Evolutionary conservation across 1,139 yeast species (phyloP).

Genomic region (Kurtzmaniella quercitrusa): DNA sequence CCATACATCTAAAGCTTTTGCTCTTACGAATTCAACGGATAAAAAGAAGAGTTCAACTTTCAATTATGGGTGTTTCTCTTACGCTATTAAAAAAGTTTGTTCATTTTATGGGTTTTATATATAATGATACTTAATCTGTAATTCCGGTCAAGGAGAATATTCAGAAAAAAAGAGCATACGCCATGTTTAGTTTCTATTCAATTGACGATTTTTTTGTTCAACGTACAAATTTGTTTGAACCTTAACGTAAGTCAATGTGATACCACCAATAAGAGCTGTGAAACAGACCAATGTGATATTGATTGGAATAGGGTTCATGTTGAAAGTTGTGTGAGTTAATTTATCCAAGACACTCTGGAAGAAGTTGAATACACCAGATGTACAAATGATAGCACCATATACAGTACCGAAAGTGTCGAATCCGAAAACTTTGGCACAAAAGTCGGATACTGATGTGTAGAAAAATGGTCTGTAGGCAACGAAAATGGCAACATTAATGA

Average conservation of each 20-base stretch:
- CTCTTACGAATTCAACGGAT: no score
- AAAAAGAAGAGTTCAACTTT: no score
- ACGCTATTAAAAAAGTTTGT: no score
- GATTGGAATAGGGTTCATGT: slow-evolving; percentile 68
- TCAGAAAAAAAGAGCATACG: no score
- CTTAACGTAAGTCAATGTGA: slow-evolving; percentile 27
- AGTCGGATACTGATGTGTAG: slow-evolving; percentile 89
- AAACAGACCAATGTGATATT: slow-evolving; percentile 25
- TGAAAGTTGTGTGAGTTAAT: slow-evolving; percentile 60
- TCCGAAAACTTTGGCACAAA: slow-evolving; percentile 89
- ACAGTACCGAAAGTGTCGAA: slow-evolving; percentile 87
- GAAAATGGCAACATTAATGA: slow-evolving; percentile 34
- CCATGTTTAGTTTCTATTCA: neutral
- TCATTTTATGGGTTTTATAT: no score
- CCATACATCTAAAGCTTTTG: no score
- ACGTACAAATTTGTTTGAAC: slow-evolving; percentile 24
- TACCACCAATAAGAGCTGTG: slow-evolving; percentile 29
- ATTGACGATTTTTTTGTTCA: slow-evolving; percentile 13
- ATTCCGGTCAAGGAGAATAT: no score
- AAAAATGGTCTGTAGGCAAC: slow-evolving; percentile 53
- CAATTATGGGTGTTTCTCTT: no score
- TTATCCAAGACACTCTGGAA: slow-evolving; percentile 67
- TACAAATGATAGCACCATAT: slow-evolving; percentile 81
- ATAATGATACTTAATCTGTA: no score
- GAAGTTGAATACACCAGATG: slow-evolving; percentile 75